Base-by-base conservation (phyloP, 495 filamentous ascomycete species). In the Tuber umbilicatum region DNA sequence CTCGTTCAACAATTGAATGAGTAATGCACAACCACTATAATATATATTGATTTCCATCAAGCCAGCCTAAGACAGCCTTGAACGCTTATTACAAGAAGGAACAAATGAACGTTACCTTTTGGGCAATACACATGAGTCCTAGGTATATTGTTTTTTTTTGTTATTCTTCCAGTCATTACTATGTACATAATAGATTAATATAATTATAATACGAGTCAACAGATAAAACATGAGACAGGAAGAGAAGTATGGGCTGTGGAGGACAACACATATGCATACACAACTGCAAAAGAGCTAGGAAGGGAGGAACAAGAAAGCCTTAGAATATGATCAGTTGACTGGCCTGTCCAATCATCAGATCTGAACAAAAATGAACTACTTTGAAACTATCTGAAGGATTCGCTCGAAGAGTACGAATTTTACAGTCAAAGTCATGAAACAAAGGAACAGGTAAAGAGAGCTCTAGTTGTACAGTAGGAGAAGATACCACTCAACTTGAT, bases 331-430 rank as follows among this genome's bases (percentile, higher is more conserved):
- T 39, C 38, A 39, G 6, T 39, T 39, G 38, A 39, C 38, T 39
- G 2, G 6, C 38, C 38, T 6, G 6, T 6, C 6, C 38, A 39
- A 6, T 39, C 38, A 39, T 39, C 2, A 6, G 38, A 39, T 6
- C 38, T 2, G 6, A 75, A 75, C 40, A 75, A 71, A 35, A 71
- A 71, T 35, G 73, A 75, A 19, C 69, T 37, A 0, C 27, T 75
- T 10, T 75, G 73, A 70, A 31, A 39, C 31, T 40, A 47, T 17
- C 7, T 70, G 23, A 72, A 75, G 27, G 50, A 73, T 42, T 67
- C 31, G 2, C 64, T 73, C 12, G 50, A 31, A 27, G 14, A 75
- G 40, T 41, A 68, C 38, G 39, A 71, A 6, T 70, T 75, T 6
- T n/a, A 41, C 0, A 64, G 55, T 5, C 27, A 67, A 38, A 72